Base-by-base conservation (phyloP, 495 filamentous ascomycete species). In the Cryomyces antarcticus region DNA sequence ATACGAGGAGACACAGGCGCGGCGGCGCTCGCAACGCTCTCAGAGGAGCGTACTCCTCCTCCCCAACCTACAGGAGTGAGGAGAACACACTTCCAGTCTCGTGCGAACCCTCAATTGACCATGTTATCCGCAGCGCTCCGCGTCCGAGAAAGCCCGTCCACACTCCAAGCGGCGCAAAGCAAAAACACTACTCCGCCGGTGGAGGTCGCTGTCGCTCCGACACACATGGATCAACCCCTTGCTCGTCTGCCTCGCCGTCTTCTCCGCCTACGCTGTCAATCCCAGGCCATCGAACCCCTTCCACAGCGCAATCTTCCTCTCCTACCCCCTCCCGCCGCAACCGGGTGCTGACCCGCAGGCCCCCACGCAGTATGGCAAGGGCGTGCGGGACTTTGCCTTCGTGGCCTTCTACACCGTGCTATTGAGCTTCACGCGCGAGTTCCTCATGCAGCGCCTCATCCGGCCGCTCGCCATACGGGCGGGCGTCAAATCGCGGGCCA, bases 391-490 rank as follows among this genome's bases (percentile, higher is more conserved):
- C 58, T 70, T 93, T 41, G 74, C 77, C 17, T 89, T 96, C 49
- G 82, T 95, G 31, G 65, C 73, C 39, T 95, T 93, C 64, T 94
- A 95, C 65, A 89, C 72, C 30, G 64, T 94, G 36, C 73, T 95
- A 30, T 68, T 96, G 41, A 80, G 78, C 37, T 96, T 96, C 62
- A 92, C 83, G 24, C 87, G 88, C 49, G 88, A 96, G 57, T 94
- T 95, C 61, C 65, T 93, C 56, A 94, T 96, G 88, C 88, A 94
- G 65, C 80, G 82, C 49, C 45, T 93, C 38, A 72, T 96, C 43
- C 80, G 82, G 5, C 89, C 84, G 0, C 59, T 84, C 50, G 87
- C 86, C 4, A 62, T 73, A 28, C 66, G 64, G 45, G 73, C 62
- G 40, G 83, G 85, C 4, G 75, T 97, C 50, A 71, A 63, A 37